phyloP scores from a whole-genome alignment of 2,329 filamentous ascomycete genomes.

The Epichloe uncinata region DNA sequence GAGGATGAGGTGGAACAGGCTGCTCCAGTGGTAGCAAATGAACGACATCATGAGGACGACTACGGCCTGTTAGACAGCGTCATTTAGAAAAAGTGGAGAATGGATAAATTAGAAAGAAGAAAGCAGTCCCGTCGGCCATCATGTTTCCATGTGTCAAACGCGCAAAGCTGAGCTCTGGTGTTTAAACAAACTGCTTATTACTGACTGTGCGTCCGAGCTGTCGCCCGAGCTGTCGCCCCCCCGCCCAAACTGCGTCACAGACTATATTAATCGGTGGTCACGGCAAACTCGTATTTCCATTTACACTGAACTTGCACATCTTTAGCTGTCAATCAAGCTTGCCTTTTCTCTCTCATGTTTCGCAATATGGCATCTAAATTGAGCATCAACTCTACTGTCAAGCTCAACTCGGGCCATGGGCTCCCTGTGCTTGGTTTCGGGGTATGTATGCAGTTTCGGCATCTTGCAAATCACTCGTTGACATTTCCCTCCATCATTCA shows the following conservation, averaged over 20 bases:
- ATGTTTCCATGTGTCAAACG: too few species aligned
- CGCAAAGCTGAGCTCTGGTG: too few species aligned
- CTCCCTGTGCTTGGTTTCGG: slow-evolving; percentile 41
- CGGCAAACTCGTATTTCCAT: too few species aligned
- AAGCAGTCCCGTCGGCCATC: not conserved
- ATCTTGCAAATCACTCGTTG: not conserved
- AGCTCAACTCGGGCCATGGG: slow-evolving; percentile 41
- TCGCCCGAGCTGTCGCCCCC: too few species aligned
- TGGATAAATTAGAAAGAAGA: not conserved
- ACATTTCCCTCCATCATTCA: slow-evolving; percentile 12
- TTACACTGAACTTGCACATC: too few species aligned
- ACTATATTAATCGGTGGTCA: too few species aligned
- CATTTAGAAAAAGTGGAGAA: slow-evolving; percentile 12
- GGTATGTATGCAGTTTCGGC: slow-evolving; percentile 18
- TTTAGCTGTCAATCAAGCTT: too few species aligned
- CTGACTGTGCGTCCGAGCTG: too few species aligned
- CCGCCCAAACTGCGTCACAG: too few species aligned
- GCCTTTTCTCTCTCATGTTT: slow-evolving; percentile 4
- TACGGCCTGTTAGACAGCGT: slow-evolving; percentile 20
- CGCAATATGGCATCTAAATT: slow-evolving; percentile 33
- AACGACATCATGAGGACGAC: slow-evolving; percentile 15
- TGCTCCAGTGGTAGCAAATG: slow-evolving; percentile 3
- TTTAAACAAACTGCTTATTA: not conserved
- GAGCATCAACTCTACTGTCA: slow-evolving; percentile 32
- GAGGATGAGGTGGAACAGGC: slow-evolving; percentile 36